A percentile compares a stretch with the other conserved stretches of the same genome.
phyloP scores from a whole-genome alignment of 2,329 filamentous ascomycete species.

The Plenodomus lindquistii region DNA sequence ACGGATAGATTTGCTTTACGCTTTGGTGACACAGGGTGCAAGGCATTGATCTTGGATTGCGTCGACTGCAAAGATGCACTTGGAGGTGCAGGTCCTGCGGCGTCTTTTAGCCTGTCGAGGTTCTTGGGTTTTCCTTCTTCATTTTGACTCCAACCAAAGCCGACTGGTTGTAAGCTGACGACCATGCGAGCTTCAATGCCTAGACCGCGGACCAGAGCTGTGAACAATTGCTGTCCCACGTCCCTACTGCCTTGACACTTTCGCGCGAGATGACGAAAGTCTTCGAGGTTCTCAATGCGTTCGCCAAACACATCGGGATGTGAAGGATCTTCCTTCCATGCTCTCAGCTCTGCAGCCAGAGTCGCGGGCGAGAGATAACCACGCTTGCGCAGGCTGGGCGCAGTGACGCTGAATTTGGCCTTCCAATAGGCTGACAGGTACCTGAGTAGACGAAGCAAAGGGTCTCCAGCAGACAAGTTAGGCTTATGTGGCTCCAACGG shows the following conservation, averaged over 20 bases:
- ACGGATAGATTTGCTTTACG: constrained; percentile 8
- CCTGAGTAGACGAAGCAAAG: constrained; percentile 75
- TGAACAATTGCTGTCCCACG: constrained; percentile 86
- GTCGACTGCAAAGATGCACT: neutral
- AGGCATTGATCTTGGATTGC: constrained; percentile 6
- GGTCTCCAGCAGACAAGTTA: constrained; percentile 82
- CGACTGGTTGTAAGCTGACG: constrained; percentile 80
- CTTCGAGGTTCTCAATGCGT: constrained; percentile 65
- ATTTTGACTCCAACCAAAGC: constrained; percentile 86
- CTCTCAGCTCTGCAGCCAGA: constrained; percentile 73
- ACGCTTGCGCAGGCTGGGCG: constrained; percentile 81
- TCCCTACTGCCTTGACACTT: constrained; percentile 81
- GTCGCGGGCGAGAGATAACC: constrained; percentile 82
- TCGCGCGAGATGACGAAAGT: constrained; percentile 71
- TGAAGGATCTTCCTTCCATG: constrained; percentile 65
- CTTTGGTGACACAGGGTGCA: constrained; percentile 5
- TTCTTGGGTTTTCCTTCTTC: constrained; percentile 71
- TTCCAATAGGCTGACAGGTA: constrained; percentile 85
- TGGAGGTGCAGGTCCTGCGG: neutral
- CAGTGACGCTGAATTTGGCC: constrained; percentile 75
- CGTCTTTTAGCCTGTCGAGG: constrained; percentile 24
- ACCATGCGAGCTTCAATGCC: constrained; percentile 84
- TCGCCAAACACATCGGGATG: constrained; percentile 75
- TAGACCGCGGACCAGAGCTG: constrained; percentile 77
- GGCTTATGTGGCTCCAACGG: constrained; percentile 70